Percentiles rank a stretch among this genome's conserved stretches.
Evolutionary conservation across 176 grass and related monocot species (phyloP).

Genomic region (Eragrostis curvula): DNA sequence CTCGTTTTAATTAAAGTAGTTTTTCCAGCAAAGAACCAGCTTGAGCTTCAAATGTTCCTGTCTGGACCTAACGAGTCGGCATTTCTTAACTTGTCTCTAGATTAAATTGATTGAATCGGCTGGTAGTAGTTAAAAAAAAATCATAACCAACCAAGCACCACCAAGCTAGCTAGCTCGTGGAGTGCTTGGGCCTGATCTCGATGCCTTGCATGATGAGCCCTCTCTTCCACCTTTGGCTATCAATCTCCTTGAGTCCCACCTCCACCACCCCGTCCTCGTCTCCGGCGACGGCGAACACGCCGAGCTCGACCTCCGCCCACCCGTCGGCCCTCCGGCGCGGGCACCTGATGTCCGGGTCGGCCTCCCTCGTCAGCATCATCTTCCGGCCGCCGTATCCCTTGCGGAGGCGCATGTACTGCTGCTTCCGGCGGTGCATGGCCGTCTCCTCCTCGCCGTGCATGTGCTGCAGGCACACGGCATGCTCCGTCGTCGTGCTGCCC

Average conservation of each 20-base stretch:
- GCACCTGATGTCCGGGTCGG: slow-evolving; percentile 40
- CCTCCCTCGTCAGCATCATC: background rate
- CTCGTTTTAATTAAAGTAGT: too few species aligned
- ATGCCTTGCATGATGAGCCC: slow-evolving; percentile 77
- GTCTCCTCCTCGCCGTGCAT: slow-evolving; percentile 51
- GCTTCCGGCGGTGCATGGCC: slow-evolving; percentile 37
- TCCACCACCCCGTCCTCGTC: slow-evolving; percentile 42
- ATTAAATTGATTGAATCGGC: background rate
- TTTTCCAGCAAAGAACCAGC: slow-evolving; percentile 4
- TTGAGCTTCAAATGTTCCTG: background rate
- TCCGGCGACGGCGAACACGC: slow-evolving; percentile 36
- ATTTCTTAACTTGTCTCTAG: background rate
- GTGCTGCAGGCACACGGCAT: slow-evolving; percentile 56
- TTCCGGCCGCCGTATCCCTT: slow-evolving; percentile 20
- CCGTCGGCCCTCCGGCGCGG: slow-evolving; percentile 38
- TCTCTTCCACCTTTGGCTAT: slow-evolving; percentile 54
- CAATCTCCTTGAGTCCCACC: slow-evolving; percentile 49
- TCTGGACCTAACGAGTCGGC: slow-evolving; percentile 16
- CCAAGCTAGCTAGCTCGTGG: background rate
- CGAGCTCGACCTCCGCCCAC: slow-evolving; percentile 68
- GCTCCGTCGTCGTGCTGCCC: background rate
- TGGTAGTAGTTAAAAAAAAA: background rate
- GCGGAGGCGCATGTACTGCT: slow-evolving; percentile 39
- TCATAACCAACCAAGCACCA: background rate
- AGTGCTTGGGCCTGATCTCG: slow-evolving; percentile 67